These are phyloP conservation scores for Colletotrichum musicola DNA, from an alignment of 2,329 filamentous ascomycete species.

Conservation along the genomic window DNA sequence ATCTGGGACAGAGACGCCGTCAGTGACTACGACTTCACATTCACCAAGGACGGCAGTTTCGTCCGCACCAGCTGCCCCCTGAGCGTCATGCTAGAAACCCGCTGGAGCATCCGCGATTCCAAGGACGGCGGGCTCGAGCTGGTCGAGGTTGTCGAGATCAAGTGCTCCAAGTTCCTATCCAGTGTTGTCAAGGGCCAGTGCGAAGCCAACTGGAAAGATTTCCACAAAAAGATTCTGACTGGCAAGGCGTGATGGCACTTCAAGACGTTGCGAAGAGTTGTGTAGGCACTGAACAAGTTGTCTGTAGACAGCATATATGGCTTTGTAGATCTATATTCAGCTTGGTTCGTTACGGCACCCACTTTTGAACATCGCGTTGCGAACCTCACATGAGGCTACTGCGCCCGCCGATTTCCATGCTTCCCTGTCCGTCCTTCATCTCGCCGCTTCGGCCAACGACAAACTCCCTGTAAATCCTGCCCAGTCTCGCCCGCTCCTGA, in stretches of 20 bases:
- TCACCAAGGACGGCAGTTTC: slow-evolving; percentile 63
- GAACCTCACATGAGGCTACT: slow-evolving; percentile 86
- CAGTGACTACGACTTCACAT: slow-evolving; percentile 66
- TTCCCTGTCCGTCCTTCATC: slow-evolving; percentile 93
- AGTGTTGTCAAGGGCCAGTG: slow-evolving; percentile 64
- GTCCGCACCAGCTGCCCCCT: slow-evolving; percentile 65
- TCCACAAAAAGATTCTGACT: slow-evolving; percentile 62
- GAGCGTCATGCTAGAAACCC: slow-evolving; percentile 65
- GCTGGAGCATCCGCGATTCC: slow-evolving; percentile 56
- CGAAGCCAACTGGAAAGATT: slow-evolving; percentile 62
- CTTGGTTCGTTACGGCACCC: background rate
- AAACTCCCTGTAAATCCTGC: slow-evolving; percentile 91
- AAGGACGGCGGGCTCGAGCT: slow-evolving; percentile 53
- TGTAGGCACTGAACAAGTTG: background rate
- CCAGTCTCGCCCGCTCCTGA: slow-evolving; percentile 80
- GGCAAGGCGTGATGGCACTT: slow-evolving; percentile 18
- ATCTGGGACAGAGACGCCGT: slow-evolving; percentile 68
- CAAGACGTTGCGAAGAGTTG: background rate
- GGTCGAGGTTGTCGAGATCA: slow-evolving; percentile 63
- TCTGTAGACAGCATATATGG: background rate
- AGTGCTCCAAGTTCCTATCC: slow-evolving; percentile 62
- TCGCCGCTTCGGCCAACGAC: slow-evolving; percentile 92
- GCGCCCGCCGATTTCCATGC: slow-evolving; percentile 90
- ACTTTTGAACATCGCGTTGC: background rate
- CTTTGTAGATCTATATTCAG: slow-evolving; percentile 8